Percentiles rank a stretch among this genome's conserved stretches.
Evolutionary conservation across 169 alveolate species (phyloP).

Genomic region (Plasmodium berghei): DNA sequence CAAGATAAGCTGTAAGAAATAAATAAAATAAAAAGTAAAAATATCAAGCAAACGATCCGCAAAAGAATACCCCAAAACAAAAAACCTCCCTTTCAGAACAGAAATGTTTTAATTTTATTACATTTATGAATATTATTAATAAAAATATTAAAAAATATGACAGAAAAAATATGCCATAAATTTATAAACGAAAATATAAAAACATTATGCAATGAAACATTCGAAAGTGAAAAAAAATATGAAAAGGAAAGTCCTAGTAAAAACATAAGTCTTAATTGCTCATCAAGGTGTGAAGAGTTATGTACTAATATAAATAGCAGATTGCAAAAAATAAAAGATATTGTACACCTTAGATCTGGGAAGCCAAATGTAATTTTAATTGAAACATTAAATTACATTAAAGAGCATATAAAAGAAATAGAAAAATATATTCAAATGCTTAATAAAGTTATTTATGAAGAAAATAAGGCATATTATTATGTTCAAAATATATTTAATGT

Average conservation of each 20-base stretch:
- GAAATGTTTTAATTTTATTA: no score
- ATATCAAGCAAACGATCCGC: no score
- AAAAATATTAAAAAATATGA: slow-evolving; percentile 25
- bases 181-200: slow-evolving; percentile 60
- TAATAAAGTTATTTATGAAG: slow-evolving; percentile 66
- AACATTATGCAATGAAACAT: slow-evolving; percentile 41
- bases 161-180: slow-evolving; percentile 62
- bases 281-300: slow-evolving; percentile 71
- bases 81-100: no score
- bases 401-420: slow-evolving; percentile 73
- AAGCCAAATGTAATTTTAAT: slow-evolving; percentile 61
- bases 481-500: slow-evolving; percentile 36
- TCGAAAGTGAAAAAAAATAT: slow-evolving; percentile 2
- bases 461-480: slow-evolving; percentile 43
- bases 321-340: slow-evolving; percentile 65
- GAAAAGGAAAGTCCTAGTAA: slow-evolving; percentile 11
- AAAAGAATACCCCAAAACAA: no score
- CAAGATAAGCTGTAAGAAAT: no score
- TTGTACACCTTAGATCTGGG: slow-evolving; percentile 66
- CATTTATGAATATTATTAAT: neutral
- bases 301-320: slow-evolving; percentile 71
- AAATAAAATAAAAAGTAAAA: no score
- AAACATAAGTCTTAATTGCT: slow-evolving; percentile 33
- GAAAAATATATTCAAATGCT: slow-evolving; percentile 58
- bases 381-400: slow-evolving; percentile 59